These are phyloP conservation scores for Monosporozyma aquatica DNA, from an alignment of 805 yeast species.

Conservation along the genomic window DNA sequence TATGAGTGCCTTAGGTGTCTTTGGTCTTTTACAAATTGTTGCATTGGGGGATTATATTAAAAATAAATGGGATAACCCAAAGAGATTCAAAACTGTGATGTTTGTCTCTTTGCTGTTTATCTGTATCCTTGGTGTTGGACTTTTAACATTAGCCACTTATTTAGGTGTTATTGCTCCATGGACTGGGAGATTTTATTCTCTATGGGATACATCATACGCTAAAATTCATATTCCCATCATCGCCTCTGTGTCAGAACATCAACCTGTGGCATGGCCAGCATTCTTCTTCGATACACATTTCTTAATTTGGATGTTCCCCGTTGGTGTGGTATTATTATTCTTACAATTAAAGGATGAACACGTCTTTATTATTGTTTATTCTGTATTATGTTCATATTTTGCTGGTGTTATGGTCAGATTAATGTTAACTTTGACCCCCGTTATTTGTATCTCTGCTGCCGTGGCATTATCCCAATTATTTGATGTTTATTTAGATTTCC, in stretches of 20 bases:
- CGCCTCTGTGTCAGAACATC: conserved; percentile 98
- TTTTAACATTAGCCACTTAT: conserved; percentile 71
- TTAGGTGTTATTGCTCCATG: conserved; percentile 96
- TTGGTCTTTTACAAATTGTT: conserved; percentile 87
- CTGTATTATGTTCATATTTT: conserved; percentile 90
- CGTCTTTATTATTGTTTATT: conserved; percentile 82
- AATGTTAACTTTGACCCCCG: conserved; percentile 93
- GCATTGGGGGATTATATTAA: conserved; percentile 78
- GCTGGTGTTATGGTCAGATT: conserved; percentile 99
- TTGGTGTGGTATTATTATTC: conserved; percentile 85
- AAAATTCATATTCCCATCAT: conserved; percentile 96
- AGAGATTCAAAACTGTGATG: conserved; percentile 58
- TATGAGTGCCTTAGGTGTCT: conserved; percentile 96
- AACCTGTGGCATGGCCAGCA: conserved; percentile 99
- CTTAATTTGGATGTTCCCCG: conserved; percentile 97
- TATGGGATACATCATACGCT: conserved; percentile 98
- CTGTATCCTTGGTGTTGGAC: conserved; percentile 55
- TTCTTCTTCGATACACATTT: conserved; percentile 90
- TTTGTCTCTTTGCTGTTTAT: conserved; percentile 49
- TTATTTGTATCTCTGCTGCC: conserved; percentile 89
- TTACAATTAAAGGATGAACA: conserved; percentile 87
- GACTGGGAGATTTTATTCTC: conserved; percentile 97
- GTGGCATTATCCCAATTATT: conserved; percentile 77
- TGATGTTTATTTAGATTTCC: conserved; percentile 68
- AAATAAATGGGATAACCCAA: conserved; percentile 57